A percentile compares a stretch with the other conserved stretches of the same genome.
phyloP scores from a whole-genome alignment of 1,139 yeast species.

The Blastobotrys elegans region DNA sequence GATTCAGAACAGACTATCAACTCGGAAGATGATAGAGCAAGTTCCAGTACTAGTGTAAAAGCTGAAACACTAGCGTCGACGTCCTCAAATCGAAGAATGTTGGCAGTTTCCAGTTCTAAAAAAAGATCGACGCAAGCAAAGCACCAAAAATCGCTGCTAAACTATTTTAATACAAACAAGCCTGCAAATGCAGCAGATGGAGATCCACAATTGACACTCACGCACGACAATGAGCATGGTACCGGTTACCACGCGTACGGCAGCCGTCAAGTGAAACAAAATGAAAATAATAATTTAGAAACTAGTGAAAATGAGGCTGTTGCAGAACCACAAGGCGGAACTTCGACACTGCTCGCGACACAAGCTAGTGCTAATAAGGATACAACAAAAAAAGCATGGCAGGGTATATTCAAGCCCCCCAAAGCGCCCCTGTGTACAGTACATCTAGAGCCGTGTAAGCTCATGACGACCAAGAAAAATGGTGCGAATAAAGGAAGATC shows the following conservation, averaged over 20 bases:
- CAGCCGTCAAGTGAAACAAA: no score
- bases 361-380: no score
- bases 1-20: neutral
- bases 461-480: conserved; percentile 30
- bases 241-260: no score
- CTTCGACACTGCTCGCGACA: no score
- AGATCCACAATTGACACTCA: neutral
- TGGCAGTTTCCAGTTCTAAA: no score
- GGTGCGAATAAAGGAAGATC: conserved; percentile 38
- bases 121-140: neutral
- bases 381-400: conserved; percentile 26
- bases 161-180: neutral
- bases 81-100: no score
- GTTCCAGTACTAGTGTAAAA: neutral
- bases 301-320: no score
- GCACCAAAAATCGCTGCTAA: conserved; percentile 2
- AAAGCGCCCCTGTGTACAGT: conserved; percentile 30
- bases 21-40: neutral
- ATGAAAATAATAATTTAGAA: no score
- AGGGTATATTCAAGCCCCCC: conserved; percentile 26
- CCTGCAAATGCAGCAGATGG: neutral
- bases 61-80: neutral
- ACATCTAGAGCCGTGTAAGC: conserved; percentile 36
- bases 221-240: neutral
- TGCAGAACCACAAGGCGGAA: no score